phyloP scores from a whole-genome alignment of 2,329 filamentous ascomycete species.

The Colletotrichum acutatum region DNA sequence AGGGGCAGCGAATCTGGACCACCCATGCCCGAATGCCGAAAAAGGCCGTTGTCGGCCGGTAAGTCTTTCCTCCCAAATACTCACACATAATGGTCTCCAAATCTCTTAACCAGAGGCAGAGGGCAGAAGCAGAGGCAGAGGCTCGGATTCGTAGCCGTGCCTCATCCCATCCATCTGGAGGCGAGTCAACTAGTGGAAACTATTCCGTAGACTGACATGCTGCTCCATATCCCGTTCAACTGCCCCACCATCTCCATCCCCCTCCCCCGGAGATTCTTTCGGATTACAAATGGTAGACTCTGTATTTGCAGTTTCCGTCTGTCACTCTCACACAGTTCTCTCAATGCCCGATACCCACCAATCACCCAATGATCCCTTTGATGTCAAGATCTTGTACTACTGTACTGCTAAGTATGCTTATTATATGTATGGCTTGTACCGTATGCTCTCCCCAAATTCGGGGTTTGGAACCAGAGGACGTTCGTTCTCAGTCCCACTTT shows the following conservation, averaged over 20 bases:
- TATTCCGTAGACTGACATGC: not conserved
- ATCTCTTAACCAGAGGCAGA: too few relatives aligned
- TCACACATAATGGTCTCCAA: too few relatives aligned
- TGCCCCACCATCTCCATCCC: conserved; percentile 16
- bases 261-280: conserved; percentile 32
- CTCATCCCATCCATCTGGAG: conserved; percentile 2
- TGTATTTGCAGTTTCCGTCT: conserved; percentile 18
- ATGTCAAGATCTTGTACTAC: not conserved
- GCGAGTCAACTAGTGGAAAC: conserved; percentile 2
- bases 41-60: conserved; percentile 25
- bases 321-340: not conserved
- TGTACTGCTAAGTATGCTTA: not conserved
- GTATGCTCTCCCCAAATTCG: conserved; percentile 13
- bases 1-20: not conserved
- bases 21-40: conserved; percentile 33
- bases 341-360: not conserved
- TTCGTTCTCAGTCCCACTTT: not conserved
- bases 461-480: conserved; percentile 8
- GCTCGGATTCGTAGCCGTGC: not conserved
- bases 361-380: not conserved
- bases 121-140: too few relatives aligned
- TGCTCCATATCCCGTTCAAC: conserved; percentile 31
- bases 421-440: not conserved
- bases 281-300: conserved; percentile 30
- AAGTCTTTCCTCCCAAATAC: not conserved